phyloP scores from a whole-genome alignment of 306 rosid species.

The peach (Prunus persica) region Prunus_persica_NCBIv2 NC_034013.1:17027501-17028000 shows the following conservation, averaged over 20 bases:
- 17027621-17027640: conserved; percentile 7
- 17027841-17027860: neutral
- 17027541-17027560: conserved; percentile 50
- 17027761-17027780: neutral
- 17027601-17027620: conserved; percentile 30
- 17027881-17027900: too few species aligned
- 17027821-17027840: too few species aligned
- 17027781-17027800: neutral
- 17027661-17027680: neutral
- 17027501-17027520: conserved; percentile 45
- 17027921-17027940: too few species aligned
- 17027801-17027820: neutral
- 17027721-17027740: neutral
- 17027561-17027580: conserved; percentile 37
- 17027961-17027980: too few species aligned
- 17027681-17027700: neutral
- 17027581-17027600: conserved; percentile 83
- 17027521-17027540: conserved; percentile 26
- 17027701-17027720: neutral
- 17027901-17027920: too few species aligned
- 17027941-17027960: too few species aligned
- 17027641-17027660: neutral
- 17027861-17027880: neutral
- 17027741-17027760: neutral
- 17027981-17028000: too few species aligned